phyloP scores from a whole-genome alignment of 208 protist genomes.

The Balamuthia mandrillaris region DNA sequence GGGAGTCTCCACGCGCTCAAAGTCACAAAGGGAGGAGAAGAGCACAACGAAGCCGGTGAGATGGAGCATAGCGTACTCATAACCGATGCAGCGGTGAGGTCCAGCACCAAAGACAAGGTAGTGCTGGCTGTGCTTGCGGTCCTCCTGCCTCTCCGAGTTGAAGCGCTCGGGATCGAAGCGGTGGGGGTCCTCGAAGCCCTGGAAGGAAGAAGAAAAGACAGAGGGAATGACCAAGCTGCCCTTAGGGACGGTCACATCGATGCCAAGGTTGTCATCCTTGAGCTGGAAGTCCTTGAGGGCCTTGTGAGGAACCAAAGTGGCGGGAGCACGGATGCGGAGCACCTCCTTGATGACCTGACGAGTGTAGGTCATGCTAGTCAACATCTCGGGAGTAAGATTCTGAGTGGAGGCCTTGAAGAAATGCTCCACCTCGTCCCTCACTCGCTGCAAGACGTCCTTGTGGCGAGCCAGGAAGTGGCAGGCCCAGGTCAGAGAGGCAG shows the following conservation, averaged over 20 bases:
- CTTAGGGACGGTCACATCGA: constrained; percentile 71
- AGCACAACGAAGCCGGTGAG: constrained; percentile 75
- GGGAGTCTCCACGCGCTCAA: constrained; percentile 68
- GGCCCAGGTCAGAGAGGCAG: constrained; percentile 78
- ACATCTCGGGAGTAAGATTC: constrained; percentile 76
- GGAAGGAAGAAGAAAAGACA: constrained; percentile 80
- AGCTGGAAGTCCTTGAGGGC: constrained; percentile 62
- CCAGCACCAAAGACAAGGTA: constrained; percentile 87
- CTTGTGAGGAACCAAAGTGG: constrained; percentile 65
- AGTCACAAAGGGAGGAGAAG: constrained; percentile 28
- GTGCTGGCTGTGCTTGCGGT: constrained; percentile 80
- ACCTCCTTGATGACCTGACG: constrained; percentile 71
- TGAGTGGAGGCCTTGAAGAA: too few relatives aligned
- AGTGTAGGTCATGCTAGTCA: constrained; percentile 84
- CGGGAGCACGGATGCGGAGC: constrained; percentile 67
- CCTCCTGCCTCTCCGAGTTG: constrained; percentile 81
- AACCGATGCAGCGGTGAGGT: constrained; percentile 86
- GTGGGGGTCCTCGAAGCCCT: constrained; percentile 84
- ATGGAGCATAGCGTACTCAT: constrained; percentile 90
- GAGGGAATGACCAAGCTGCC: constrained; percentile 86
- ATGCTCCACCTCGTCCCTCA: constrained; percentile 84
- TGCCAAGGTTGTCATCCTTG: too few relatives aligned
- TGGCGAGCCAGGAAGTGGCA: constrained; percentile 82
- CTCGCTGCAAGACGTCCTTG: constrained; percentile 80
- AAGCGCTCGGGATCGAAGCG: constrained; percentile 89